phyloP scores from a whole-genome alignment of 140 eudicot species.

The Stevia rebaudiana region DNA sequence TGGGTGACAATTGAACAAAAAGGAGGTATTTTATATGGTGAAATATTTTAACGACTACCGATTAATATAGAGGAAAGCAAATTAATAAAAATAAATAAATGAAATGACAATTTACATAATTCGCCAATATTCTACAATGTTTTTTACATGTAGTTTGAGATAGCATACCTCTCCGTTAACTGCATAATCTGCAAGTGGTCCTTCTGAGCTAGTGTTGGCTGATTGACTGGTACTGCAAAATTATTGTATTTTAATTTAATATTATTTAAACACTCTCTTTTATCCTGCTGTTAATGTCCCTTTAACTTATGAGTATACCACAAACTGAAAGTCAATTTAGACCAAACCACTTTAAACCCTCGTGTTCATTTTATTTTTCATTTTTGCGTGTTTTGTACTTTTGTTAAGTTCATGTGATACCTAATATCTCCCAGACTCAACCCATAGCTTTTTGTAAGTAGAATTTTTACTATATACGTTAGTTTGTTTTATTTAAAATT shows the following conservation, averaged over 20 bases:
- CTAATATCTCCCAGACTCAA: no score
- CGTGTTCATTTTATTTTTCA: no score
- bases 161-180: constrained; percentile 90
- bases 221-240: constrained; percentile 59
- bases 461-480: no score
- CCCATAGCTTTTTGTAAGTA: no score
- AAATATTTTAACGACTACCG: not conserved
- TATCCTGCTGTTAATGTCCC: constrained; percentile 1
- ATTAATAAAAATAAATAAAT: not conserved
- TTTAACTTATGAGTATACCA: not conserved
- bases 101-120: not conserved
- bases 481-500: no score
- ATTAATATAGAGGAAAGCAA: not conserved
- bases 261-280: not conserved
- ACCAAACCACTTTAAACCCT: no score
- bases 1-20: not conserved
- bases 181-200: constrained; percentile 51
- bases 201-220: constrained; percentile 42
- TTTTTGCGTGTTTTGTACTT: no score
- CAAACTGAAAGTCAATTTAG: no score
- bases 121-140: not conserved
- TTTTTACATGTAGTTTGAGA: not conserved
- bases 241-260: constrained; percentile 1
- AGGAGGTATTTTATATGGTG: not conserved
- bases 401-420: no score